Conservation (phyloP, 306 rosid genomes). For the Pterocarpus santalinus region DNA sequence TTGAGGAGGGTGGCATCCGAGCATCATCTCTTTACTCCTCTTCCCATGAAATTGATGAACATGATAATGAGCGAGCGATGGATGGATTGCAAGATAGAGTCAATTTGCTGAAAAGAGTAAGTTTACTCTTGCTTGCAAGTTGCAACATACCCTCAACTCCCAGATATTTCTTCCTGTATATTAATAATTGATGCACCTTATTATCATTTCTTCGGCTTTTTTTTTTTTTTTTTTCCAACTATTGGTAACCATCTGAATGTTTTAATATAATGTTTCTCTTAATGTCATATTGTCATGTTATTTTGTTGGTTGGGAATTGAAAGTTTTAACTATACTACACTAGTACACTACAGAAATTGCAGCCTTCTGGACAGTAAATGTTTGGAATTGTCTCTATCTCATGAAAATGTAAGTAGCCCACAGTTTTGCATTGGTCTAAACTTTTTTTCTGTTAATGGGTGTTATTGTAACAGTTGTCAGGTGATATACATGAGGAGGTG, state of each 20-base stretch:
- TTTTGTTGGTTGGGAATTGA: not conserved
- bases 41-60: constrained; percentile 94
- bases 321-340: not conserved
- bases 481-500: constrained; percentile 95
- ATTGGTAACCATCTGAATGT: not conserved
- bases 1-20: constrained; percentile 64
- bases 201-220: not conserved
- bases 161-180: not conserved
- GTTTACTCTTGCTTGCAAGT: constrained; percentile 37
- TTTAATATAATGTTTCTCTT: not conserved
- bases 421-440: constrained; percentile 33
- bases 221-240: constrained; percentile 28
- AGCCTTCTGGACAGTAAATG: not conserved
- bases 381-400: constrained; percentile 25
- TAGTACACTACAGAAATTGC: not conserved
- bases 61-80: constrained; percentile 79
- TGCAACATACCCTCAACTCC: constrained; percentile 25
- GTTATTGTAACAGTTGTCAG: constrained; percentile 78
- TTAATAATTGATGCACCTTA: not conserved
- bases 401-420: not conserved
- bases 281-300: not conserved
- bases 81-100: constrained; percentile 96
- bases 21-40: constrained; percentile 58
- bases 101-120: constrained; percentile 87
- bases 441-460: constrained; percentile 31